A percentile compares a stretch with the other conserved stretches of the same genome.
These are phyloP conservation scores for Didymella pinodella DNA, from an alignment of 2,329 filamentous ascomycete genomes.

Conservation along the genomic window DNA sequence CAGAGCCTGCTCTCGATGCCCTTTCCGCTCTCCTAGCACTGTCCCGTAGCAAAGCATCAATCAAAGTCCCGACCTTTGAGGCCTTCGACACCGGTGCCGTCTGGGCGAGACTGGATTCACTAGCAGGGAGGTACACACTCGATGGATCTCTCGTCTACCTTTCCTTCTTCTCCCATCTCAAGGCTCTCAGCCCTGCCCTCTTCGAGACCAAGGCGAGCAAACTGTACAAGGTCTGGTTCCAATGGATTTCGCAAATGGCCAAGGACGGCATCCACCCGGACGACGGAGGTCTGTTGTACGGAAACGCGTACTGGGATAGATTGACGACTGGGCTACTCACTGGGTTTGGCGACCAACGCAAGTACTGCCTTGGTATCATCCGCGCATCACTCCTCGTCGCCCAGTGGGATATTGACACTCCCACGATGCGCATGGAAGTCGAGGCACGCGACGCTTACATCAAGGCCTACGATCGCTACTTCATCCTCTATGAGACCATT, in stretches of 20 bases:
- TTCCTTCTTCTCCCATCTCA: conserved; percentile 37
- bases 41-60: conserved; percentile 15
- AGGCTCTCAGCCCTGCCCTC: conserved; percentile 26
- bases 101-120: conserved; percentile 14
- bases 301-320: conserved; percentile 52
- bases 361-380: conserved; percentile 57
- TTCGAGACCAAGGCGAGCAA: conserved; percentile 34
- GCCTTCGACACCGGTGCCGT: background rate
- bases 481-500: conserved; percentile 58
- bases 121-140: conserved; percentile 9
- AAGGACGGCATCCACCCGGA: conserved; percentile 26
- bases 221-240: conserved; percentile 48
- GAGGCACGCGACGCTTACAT: conserved; percentile 27
- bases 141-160: conserved; percentile 25
- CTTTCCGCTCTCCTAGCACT: conserved; percentile 40
- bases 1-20: conserved; percentile 35
- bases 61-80: conserved; percentile 13
- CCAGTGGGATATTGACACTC: conserved; percentile 34
- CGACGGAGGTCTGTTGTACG: conserved; percentile 33
- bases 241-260: conserved; percentile 42
- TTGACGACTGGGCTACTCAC: conserved; percentile 51
- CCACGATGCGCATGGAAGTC: conserved; percentile 34
- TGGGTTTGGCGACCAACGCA: conserved; percentile 57
- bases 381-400: conserved; percentile 50
- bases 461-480: conserved; percentile 54